phyloP scores from a whole-genome alignment of 2,329 filamentous ascomycete species.

The Xylaria polymorpha region DNA sequence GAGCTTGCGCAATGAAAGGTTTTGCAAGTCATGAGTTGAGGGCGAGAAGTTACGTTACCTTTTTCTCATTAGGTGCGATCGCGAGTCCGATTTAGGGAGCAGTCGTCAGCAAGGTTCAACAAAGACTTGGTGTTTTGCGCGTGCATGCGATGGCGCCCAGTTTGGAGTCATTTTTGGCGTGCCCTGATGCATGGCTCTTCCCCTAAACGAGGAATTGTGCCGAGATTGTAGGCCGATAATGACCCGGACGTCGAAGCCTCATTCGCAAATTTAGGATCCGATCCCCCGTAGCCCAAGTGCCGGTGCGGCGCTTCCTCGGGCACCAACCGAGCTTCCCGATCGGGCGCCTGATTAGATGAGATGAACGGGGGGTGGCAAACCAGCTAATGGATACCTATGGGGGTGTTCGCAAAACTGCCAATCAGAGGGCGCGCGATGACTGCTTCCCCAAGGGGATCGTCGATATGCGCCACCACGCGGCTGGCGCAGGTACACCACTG shows the following conservation, averaged over 20 bases:
- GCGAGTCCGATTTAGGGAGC: not conserved
- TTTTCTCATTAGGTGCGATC: slow-evolving; percentile 3
- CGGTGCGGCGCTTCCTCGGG: slow-evolving; percentile 40
- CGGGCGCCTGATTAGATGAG: slow-evolving; percentile 29
- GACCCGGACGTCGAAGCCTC: slow-evolving; percentile 1
- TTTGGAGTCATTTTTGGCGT: slow-evolving; percentile 8
- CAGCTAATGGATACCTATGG: slow-evolving; percentile 18
- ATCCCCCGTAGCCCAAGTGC: slow-evolving; percentile 20
- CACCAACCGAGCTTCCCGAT: slow-evolving; percentile 38
- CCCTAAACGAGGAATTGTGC: slow-evolving; percentile 31
- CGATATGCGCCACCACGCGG: slow-evolving; percentile 41
- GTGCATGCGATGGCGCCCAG: slow-evolving; percentile 10
- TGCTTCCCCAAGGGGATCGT: slow-evolving; percentile 17
- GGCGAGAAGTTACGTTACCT: slow-evolving; percentile 32
- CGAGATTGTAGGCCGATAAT: slow-evolving; percentile 27
- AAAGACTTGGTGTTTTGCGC: slow-evolving; percentile 6
- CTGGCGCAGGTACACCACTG: slow-evolving; percentile 46
- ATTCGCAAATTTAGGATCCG: slow-evolving; percentile 18
- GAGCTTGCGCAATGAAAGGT: not conserved
- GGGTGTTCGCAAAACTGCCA: slow-evolving; percentile 20
- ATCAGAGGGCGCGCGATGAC: slow-evolving; percentile 15
- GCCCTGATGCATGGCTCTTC: not conserved
- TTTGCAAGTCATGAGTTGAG: slow-evolving; percentile 29
- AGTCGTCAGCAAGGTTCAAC: not conserved
- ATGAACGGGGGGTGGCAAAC: slow-evolving; percentile 22